phyloP scores from a whole-genome alignment of 106 monocot species.

The Allium sativum region DNA sequence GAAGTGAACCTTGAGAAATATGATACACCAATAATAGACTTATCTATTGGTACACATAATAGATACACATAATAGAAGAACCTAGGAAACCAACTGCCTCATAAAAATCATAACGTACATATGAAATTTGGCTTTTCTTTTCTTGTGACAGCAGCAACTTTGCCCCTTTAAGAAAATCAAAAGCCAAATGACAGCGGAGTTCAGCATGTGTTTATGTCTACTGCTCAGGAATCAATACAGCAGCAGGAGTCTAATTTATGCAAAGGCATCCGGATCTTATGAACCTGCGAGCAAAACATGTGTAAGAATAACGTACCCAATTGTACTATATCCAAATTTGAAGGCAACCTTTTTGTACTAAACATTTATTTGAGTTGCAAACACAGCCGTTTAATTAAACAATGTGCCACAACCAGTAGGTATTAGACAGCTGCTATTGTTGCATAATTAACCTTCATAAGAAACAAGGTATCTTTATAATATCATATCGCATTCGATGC shows the following conservation, averaged over 20 bases:
- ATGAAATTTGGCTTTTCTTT: neutral
- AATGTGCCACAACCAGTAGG: neutral
- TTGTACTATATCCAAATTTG: too few species aligned
- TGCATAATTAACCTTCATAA: slow-evolving; percentile 2
- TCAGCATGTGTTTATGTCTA: too few species aligned
- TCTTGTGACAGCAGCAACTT: neutral
- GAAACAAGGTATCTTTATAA: neutral
- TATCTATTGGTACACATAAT: too few species aligned
- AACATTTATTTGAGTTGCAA: too few species aligned
- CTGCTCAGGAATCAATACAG: too few species aligned
- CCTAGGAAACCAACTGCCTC: slow-evolving; percentile 5
- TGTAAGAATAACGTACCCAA: too few species aligned
- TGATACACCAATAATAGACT: neutral
- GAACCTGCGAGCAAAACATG: too few species aligned
- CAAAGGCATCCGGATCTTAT: too few species aligned
- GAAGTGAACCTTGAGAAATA: neutral
- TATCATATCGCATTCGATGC: neutral
- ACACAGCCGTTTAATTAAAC: too few species aligned
- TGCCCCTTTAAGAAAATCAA: neutral
- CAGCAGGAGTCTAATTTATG: too few species aligned
- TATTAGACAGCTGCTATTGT: neutral
- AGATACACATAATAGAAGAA: neutral
- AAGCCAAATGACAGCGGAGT: neutral
- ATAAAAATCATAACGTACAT: neutral
- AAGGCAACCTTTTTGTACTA: too few species aligned